These are phyloP conservation scores for Paramecium biaurelia DNA, from an alignment of 73 alveolate genomes.

Conservation along the genomic window DNA sequence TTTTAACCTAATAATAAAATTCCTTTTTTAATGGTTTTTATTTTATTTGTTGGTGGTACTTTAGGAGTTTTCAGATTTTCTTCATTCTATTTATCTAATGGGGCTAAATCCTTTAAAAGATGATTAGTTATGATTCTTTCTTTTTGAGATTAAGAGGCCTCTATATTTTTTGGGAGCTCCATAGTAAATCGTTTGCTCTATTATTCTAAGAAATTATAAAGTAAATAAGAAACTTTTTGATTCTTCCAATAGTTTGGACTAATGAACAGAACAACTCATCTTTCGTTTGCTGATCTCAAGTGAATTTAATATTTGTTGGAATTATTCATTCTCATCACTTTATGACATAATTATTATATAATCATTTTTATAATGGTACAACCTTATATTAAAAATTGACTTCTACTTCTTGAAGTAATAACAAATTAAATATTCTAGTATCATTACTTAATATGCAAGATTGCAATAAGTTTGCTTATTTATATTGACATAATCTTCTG, in stretches of 20 bases:
- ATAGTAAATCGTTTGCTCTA: background rate
- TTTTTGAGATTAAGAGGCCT: background rate
- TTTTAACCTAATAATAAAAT: background rate
- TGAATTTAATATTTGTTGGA: background rate
- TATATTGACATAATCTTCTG: background rate
- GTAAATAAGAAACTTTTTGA: background rate
- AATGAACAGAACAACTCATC: background rate
- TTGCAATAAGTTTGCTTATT: background rate
- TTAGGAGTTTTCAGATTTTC: background rate
- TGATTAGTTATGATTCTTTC: conserved; percentile 20
- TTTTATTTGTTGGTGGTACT: background rate
- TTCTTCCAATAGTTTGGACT: conserved; percentile 16
- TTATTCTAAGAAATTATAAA: background rate
- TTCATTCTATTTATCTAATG: background rate
- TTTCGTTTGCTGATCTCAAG: conserved; percentile 11
- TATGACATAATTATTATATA: conserved; percentile 32
- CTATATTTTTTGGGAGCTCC: background rate
- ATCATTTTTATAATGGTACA: conserved; percentile 8
- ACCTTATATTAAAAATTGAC: background rate
- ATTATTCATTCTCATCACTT: background rate
- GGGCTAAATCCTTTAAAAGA: background rate
- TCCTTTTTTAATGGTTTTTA: background rate
- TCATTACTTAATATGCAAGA: background rate
- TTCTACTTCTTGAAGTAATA: background rate
- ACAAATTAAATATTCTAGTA: background rate